These are phyloP conservation scores for Colletotrichum sp. DNA, from an alignment of 2,329 filamentous ascomycete genomes.

Conservation along the genomic window DNA sequence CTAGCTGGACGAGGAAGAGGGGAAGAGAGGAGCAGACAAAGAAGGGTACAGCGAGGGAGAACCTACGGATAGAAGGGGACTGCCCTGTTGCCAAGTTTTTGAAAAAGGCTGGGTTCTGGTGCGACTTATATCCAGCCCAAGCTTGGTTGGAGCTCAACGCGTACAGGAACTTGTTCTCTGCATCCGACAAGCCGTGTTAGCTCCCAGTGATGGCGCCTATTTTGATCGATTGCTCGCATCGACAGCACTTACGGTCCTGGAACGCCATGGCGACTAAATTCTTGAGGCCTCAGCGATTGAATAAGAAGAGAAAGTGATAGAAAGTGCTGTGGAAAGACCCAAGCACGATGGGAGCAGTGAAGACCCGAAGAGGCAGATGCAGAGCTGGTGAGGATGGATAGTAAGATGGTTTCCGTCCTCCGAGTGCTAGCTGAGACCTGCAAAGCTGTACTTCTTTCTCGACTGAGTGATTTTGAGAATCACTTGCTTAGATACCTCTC, in stretches of 20 bases:
- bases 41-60: neutral
- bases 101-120: slow-evolving; percentile 75
- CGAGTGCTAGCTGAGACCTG: slow-evolving; percentile 8
- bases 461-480: neutral
- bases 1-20: neutral
- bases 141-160: slow-evolving; percentile 72
- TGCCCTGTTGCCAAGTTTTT: slow-evolving; percentile 71
- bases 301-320: neutral
- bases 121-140: slow-evolving; percentile 70
- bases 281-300: neutral
- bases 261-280: neutral
- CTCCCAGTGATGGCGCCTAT: neutral
- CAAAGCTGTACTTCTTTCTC: neutral
- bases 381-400: neutral
- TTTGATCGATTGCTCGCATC: neutral
- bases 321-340: neutral
- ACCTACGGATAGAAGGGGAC: slow-evolving; percentile 63
- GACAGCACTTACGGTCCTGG: slow-evolving; percentile 10
- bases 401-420: neutral
- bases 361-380: neutral
- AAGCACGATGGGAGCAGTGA: neutral
- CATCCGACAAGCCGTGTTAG: neutral
- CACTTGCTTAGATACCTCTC: neutral
- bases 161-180: slow-evolving; percentile 64
- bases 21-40: neutral